These are phyloP conservation scores for Phialophora verrucosa DNA, from an alignment of 2,329 filamentous ascomycete species.

Conservation along the genomic window DNA sequence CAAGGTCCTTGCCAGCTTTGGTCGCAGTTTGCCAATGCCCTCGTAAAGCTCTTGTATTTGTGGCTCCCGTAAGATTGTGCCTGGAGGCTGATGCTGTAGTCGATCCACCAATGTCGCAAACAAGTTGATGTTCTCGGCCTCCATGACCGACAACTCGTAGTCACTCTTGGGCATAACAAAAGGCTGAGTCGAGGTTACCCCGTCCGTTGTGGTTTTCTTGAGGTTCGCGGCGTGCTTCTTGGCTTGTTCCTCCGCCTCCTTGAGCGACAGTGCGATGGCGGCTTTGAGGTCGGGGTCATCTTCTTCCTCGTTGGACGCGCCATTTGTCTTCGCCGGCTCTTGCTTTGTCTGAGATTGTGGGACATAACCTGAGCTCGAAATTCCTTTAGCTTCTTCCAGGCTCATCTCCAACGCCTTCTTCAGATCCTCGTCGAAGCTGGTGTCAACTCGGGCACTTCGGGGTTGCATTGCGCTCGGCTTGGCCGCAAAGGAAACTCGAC, in stretches of 20 bases:
- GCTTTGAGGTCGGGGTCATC: constrained; percentile 93
- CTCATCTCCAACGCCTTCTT: constrained; percentile 96
- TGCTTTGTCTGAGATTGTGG: constrained; percentile 61
- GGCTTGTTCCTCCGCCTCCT: constrained; percentile 98
- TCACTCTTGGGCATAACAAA: constrained; percentile 79
- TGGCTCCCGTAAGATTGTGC: constrained; percentile 93
- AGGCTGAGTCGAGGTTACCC: constrained; percentile 54
- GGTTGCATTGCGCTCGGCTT: constrained; percentile 87
- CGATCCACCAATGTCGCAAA: constrained; percentile 94
- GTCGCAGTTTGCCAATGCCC: constrained; percentile 89
- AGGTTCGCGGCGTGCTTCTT: constrained; percentile 82
- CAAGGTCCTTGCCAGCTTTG: constrained; percentile 92
- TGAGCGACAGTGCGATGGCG: constrained; percentile 90
- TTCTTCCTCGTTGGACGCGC: constrained; percentile 66
- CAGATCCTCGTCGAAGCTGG: constrained; percentile 92
- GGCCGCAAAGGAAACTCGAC: constrained; percentile 47
- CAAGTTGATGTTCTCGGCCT: constrained; percentile 96
- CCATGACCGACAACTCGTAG: constrained; percentile 89
- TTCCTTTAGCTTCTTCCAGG: constrained; percentile 84
- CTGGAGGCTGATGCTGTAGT: constrained; percentile 90
- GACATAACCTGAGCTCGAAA: constrained; percentile 70
- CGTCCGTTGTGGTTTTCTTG: constrained; percentile 70
- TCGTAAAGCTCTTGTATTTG: constrained; percentile 99
- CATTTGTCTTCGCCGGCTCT: constrained; percentile 49
- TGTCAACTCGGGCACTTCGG: constrained; percentile 78